Evolutionary conservation across 176 grass and related monocot genomes (phyloP), one percentile per base, ranked within the genome.

Genomic region (Miscanthus lutarioriparius): DNA sequence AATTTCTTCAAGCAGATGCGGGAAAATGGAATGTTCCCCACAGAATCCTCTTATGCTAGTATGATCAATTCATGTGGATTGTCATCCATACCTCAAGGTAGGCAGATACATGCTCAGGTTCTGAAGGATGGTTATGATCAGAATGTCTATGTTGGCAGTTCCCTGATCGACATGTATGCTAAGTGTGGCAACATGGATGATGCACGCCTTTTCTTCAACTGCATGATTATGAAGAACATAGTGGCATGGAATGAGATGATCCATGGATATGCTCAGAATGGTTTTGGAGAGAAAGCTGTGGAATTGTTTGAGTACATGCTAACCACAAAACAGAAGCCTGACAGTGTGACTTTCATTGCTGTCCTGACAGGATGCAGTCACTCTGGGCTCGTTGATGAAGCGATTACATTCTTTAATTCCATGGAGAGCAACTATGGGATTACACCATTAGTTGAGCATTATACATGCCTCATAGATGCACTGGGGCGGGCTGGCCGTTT

Each of bases 221-320:
- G 48, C 83, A 92, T 97, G 92, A 38, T 15, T 16, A 66, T 32
- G 48, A 94, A 91, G 85, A 97, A 94, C 75, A 89, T 94, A 74
- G 89, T 97, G 87, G 93, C 95, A n/a, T 97, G 95, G 95, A 97
- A 97, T 86, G 95, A 97, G 91, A 94, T 92, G 88, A 92, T 97
- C 86, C 90, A 97, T 92, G 92, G 95, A 33, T 94, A 97, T 61
- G 84, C 92, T 67, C 92, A 92, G 78, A 97, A 89, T 89, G 95
- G 95, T 38, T 80, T 78, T 64, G 85, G 90, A 25, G 74, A 92
- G 39, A 84, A 82, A 80, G 92, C 92, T 45, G 84, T 94, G 28
- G 90, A 92, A 72, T 69, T 97, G 58, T 97, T 97, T 79, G 88
- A 94, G 61, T 64, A 75, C 68, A 91, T 97, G 95, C 64, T 94